A percentile compares a stretch with the other conserved stretches of the same genome.
These are phyloP conservation scores for Cladosporium sphaerospermum DNA, from an alignment of 2,329 filamentous ascomycete genomes.

Conservation along the genomic window DNA sequence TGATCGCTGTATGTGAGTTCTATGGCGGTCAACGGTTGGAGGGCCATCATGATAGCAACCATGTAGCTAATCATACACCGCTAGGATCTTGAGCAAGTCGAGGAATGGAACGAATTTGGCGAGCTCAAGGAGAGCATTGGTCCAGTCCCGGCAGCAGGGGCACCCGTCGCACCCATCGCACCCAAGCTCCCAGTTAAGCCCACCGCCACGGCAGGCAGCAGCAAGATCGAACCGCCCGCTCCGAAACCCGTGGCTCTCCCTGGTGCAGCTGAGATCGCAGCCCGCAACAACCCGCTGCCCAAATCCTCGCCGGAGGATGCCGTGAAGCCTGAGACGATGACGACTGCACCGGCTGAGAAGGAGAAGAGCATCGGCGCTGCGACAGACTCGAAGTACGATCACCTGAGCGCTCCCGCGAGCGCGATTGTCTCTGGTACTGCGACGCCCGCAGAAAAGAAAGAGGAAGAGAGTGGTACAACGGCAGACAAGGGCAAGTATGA, in stretches of 20 bases:
- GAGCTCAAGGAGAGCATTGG: constrained; percentile 82
- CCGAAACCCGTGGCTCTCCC: constrained; percentile 18
- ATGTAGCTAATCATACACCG: background rate
- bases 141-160: constrained; percentile 35
- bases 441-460: constrained; percentile 25
- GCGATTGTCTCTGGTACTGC: constrained; percentile 27
- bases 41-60: background rate
- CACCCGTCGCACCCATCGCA: constrained; percentile 22
- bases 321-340: constrained; percentile 24
- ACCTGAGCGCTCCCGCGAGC: constrained; percentile 22
- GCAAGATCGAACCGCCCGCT: constrained; percentile 10
- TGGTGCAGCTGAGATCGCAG: constrained; percentile 28
- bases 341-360: constrained; percentile 22
- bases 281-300: constrained; percentile 11
- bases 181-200: constrained; percentile 16
- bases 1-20: constrained; percentile 67
- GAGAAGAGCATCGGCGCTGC: constrained; percentile 20
- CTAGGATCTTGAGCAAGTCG: constrained; percentile 86
- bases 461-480: constrained; percentile 10
- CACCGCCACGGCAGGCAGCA: constrained; percentile 16
- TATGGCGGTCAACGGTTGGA: background rate
- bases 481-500: background rate
- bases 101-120: constrained; percentile 99
- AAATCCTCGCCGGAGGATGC: constrained; percentile 12
- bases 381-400: constrained; percentile 13